phyloP scores from a whole-genome alignment of 129 eudicot species.

The Daucus carota region DH1_v3.0 NC_030382.2:28675001-28675500 shows the following conservation, averaged over 20 bases:
- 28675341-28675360: slow-evolving; percentile 28
- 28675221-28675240: not conserved
- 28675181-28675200: not conserved
- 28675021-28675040: not conserved
- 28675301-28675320: slow-evolving; percentile 59
- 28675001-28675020: not conserved
- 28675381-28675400: not conserved
- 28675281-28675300: slow-evolving; percentile 76
- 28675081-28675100: slow-evolving; percentile 46
- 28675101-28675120: slow-evolving; percentile 56
- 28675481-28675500: slow-evolving; percentile 51
- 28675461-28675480: slow-evolving; percentile 43
- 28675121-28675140: slow-evolving; percentile 65
- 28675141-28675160: slow-evolving; percentile 67
- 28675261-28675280: slow-evolving; percentile 66
- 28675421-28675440: slow-evolving; percentile 44
- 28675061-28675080: not conserved
- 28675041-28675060: not conserved
- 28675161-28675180: slow-evolving; percentile 59
- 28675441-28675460: slow-evolving; percentile 62
- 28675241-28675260: slow-evolving; percentile 47
- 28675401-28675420: slow-evolving; percentile 1
- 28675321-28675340: slow-evolving; percentile 64
- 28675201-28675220: too few relatives aligned
- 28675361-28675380: not conserved